These are phyloP conservation scores for Monosporascus ibericus DNA, from an alignment of 2,329 filamentous ascomycete species.

Conservation along the genomic window DNA sequence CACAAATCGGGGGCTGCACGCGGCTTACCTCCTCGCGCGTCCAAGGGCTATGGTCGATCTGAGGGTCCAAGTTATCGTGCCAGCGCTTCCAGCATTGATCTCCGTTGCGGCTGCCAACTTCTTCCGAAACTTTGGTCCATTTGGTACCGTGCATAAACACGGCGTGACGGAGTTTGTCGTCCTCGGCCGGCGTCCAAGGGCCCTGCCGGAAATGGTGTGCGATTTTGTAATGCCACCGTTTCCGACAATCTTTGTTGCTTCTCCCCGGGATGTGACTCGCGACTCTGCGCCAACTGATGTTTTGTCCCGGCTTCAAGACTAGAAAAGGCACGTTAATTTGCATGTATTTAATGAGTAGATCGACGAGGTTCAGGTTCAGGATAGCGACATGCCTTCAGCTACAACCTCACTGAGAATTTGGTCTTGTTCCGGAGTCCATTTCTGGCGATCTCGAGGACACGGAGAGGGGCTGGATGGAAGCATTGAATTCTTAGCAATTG, in stretches of 20 bases:
- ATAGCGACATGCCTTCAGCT: neutral
- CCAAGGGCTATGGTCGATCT: constrained; percentile 1
- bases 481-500: neutral
- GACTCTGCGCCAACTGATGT: neutral
- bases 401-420: neutral
- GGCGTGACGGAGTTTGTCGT: neutral
- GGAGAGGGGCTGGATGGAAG: neutral
- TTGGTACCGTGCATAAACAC: neutral
- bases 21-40: neutral
- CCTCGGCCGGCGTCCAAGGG: neutral
- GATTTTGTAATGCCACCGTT: constrained; percentile 1
- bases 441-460: neutral
- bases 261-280: neutral
- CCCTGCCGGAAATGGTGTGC: neutral
- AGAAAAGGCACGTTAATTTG: neutral
- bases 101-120: neutral
- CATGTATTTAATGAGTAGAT: neutral
- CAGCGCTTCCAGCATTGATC: constrained; percentile 2
- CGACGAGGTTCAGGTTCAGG: neutral
- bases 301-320: neutral
- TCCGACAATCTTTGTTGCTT: constrained; percentile 1
- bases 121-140: neutral
- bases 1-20: neutral
- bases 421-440: constrained; percentile 1
- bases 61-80: neutral